Percentiles rank a stretch among this genome's conserved stretches.
Conservation (phyloP, 2,329 filamentous ascomycete genomes). For the Beauveria medogensis region DNA sequence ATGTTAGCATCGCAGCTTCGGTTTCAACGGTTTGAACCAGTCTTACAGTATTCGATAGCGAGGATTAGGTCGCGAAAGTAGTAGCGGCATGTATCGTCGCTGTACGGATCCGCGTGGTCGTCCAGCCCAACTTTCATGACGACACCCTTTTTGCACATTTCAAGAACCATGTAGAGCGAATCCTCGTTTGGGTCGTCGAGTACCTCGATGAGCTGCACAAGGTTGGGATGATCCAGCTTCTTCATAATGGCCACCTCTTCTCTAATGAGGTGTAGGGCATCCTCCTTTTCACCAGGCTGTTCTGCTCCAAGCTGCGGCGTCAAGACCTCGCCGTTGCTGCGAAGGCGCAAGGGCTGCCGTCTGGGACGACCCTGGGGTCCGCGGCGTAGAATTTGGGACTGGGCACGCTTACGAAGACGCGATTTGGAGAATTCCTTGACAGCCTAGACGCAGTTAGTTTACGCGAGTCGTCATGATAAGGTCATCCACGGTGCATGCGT, state of each 20-base stretch:
- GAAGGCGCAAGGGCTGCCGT: conserved; percentile 10
- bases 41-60: conserved; percentile 83
- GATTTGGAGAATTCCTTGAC: conserved; percentile 97
- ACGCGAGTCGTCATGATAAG: not conserved
- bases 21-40: not conserved
- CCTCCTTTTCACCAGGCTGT: conserved; percentile 50
- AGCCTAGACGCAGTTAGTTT: conserved; percentile 48
- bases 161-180: conserved; percentile 95
- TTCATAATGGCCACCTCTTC: conserved; percentile 99
- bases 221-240: conserved; percentile 87
- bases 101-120: conserved; percentile 73
- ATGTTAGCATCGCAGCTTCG: conserved; percentile 5
- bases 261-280: conserved; percentile 77
- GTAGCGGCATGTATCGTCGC: conserved; percentile 70
- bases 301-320: conserved; percentile 21
- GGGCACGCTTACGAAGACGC: conserved; percentile 77
- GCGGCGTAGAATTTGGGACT: conserved; percentile 71
- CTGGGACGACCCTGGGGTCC: conserved; percentile 38
- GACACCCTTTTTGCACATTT: conserved; percentile 98
- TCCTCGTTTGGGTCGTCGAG: conserved; percentile 93
- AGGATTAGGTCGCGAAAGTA: conserved; percentile 95
- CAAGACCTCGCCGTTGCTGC: conserved; percentile 20
- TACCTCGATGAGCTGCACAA: conserved; percentile 91
- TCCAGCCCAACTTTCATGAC: conserved; percentile 94
- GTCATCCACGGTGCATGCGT: conserved; percentile 27